A percentile compares a stretch with the other conserved stretches of the same genome.
These are phyloP conservation scores for Ogataea methanolica DNA, from an alignment of 805 yeast species.

Conservation along the genomic window DNA sequence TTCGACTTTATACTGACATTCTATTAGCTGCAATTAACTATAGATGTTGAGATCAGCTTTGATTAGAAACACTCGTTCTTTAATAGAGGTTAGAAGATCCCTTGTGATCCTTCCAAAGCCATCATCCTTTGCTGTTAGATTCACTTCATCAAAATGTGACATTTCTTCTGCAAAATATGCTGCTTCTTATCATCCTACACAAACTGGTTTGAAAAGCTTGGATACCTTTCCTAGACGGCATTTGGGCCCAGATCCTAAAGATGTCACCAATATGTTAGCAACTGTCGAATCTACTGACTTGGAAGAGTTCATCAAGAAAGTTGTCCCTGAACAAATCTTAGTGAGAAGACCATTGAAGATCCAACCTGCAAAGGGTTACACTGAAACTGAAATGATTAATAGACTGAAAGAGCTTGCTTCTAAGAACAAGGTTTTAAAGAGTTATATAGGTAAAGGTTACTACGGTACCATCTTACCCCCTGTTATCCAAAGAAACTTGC, in stretches of 20 bases:
- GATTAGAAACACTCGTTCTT: background rate
- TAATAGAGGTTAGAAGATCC: background rate
- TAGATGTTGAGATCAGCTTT: slow-evolving; percentile 5
- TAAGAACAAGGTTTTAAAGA: slow-evolving; percentile 67
- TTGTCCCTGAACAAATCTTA: slow-evolving; percentile 74
- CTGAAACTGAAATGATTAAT: slow-evolving; percentile 76
- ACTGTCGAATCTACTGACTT: slow-evolving; percentile 63
- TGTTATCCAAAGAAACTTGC: slow-evolving; percentile 84
- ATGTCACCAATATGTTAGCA: slow-evolving; percentile 62
- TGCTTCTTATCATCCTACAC: slow-evolving; percentile 41
- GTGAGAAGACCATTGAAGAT: slow-evolving; percentile 63
- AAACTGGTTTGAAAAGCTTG: slow-evolving; percentile 29
- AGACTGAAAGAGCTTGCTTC: slow-evolving; percentile 65
- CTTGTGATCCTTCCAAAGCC: too few species aligned
- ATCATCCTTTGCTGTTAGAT: slow-evolving; percentile 2
- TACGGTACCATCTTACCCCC: slow-evolving; percentile 87
- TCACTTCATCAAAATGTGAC: slow-evolving; percentile 35
- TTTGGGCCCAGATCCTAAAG: slow-evolving; percentile 69
- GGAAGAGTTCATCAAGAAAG: slow-evolving; percentile 63
- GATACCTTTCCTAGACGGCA: slow-evolving; percentile 92
- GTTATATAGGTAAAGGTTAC: slow-evolving; percentile 92
- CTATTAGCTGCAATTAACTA: background rate
- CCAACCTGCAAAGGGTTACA: slow-evolving; percentile 65
- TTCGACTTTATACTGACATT: background rate
- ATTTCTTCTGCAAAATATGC: slow-evolving; percentile 52